Conservation (phyloP, 805 yeast species). For the Barnettozyma sucrosica region DNA sequence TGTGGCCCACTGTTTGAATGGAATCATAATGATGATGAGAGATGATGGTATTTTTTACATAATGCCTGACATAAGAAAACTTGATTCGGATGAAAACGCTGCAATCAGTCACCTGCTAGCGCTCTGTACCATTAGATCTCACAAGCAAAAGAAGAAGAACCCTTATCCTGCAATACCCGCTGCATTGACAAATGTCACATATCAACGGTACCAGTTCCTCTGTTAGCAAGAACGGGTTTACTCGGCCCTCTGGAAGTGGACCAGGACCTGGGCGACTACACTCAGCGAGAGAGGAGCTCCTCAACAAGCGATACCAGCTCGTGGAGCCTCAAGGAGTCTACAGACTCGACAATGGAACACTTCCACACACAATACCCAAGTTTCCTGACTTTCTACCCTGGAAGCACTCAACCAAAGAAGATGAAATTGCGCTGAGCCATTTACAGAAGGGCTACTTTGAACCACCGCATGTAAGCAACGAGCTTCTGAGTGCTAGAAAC, state of each 20-base stretch:
- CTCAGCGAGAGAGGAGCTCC: slow-evolving; percentile 23
- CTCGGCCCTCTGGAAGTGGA: background rate
- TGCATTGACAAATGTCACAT: background rate
- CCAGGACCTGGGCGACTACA: slow-evolving; percentile 3
- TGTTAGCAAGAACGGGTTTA: background rate
- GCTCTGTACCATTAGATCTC: background rate
- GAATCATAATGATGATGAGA: no score
- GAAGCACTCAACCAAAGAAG: slow-evolving; percentile 54
- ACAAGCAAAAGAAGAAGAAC: background rate
- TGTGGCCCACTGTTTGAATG: no score
- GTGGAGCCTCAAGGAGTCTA: slow-evolving; percentile 29
- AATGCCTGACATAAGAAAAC: background rate
- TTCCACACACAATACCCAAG: slow-evolving; percentile 11
- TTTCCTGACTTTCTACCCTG: slow-evolving; percentile 75
- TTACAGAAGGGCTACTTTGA: slow-evolving; percentile 71
- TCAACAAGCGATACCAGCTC: slow-evolving; percentile 28
- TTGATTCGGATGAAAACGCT: background rate
- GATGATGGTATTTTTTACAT: no score
- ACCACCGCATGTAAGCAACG: slow-evolving; percentile 56
- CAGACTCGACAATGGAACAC: slow-evolving; percentile 24
- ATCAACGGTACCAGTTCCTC: background rate
- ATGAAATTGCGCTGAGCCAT: slow-evolving; percentile 44
- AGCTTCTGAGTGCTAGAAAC: slow-evolving; percentile 64
- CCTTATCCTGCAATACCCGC: background rate
- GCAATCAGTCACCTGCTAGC: background rate